Evolutionary conservation across 805 yeast genomes (phyloP), one percentile per base, ranked within the genome.

Genomic region (Metschnikowia gelsemii): DNA sequence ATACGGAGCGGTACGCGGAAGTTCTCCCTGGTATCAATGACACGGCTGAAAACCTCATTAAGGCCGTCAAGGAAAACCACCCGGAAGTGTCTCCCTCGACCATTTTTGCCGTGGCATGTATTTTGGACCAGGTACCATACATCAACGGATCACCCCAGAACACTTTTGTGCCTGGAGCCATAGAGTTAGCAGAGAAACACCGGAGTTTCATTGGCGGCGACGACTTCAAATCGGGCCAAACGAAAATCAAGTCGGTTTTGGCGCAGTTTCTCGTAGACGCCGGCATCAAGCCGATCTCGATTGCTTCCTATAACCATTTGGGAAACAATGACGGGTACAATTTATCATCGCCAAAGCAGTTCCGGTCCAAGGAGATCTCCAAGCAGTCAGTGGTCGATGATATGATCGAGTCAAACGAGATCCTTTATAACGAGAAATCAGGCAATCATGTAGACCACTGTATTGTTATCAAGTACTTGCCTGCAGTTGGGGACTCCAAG

Each of bases 61-160:
- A 73, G 37, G 62, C 96, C 14, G 80, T 90, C 64, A 88, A 87
- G 68, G 62, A 62, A 26, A 87, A 86, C 55, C 96, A 90, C 61
- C 74, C 67, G 28, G 97, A 90, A 69, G 78, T 90, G 50, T 78
- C 96, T 32, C 96, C 97, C 47, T 87, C 96, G 11, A 88, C 96
- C n/a, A 64, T 90, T 39, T 90, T 91, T 59, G 97, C 97, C 8
- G 87, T 87, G 52, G 98, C 98, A 13, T 80, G 87, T 38, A 91
- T 91, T 54, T 75, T 90, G 58, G 97, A 91, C 65, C 76, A 79
- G 31, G 80, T 82, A 45, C 95, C 97, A 40, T 90, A 88, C 72
- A 87, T 90, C 66, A 90, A 90, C 59, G 98, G 97, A 34, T 88
- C 96, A 29, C 98, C 98, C 39, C 98, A 90, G 71, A 90, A 90